Evolutionary conservation across 2,329 filamentous ascomycete species (phyloP), one percentile per base, ranked within the genome.

Genomic region (Herpotrichia juniperi): DNA sequence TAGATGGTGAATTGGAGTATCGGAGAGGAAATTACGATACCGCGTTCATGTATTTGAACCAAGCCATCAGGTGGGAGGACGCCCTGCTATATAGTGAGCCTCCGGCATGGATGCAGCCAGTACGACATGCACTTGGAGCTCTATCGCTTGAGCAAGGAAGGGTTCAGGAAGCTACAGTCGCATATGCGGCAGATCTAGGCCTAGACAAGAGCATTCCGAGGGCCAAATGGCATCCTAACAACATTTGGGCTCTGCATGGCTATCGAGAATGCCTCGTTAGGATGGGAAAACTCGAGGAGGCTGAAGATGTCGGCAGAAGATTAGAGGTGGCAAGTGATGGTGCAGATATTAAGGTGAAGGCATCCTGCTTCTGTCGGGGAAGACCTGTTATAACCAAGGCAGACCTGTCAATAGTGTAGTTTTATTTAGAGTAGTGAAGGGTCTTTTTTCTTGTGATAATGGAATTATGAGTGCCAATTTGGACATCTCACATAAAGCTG

Each of bases 51-150:
- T 76, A 81, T 45, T 73, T 90, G 2, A 77, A 79, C 0, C 72
- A 73, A 10, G 79, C 85, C 0, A 82, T 87, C 24, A 58, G 68
- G 0, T 75, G 81, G 2, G 85, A 88, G 50, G 85, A 87, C 60
- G 68, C 65, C 0, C 75, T 90, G 25, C 83, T 83, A 0, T 90
- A 87, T 51, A 84, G 86, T 51, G 87, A 90, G 64, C 87, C 87
- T 0, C 89, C 87, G 87, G 86, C 84, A 0, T 90, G 87, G 87
- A 89, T 90, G 86, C 86, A 88, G 62, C 87, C 87, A 0, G 81
- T 83, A 0, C 78, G 86, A 3, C 87, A 90, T 66, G 86, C 87
- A 0, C 85, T 85, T 35, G 87, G 84, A 1, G 87, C 87, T 0
- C 74, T 90, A 3, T 67, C 88, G 17, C 75, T 88, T 1, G 87